Evolutionary conservation across 495 filamentous ascomycete species (phyloP).

Genomic region (Penicillium manginii): DNA sequence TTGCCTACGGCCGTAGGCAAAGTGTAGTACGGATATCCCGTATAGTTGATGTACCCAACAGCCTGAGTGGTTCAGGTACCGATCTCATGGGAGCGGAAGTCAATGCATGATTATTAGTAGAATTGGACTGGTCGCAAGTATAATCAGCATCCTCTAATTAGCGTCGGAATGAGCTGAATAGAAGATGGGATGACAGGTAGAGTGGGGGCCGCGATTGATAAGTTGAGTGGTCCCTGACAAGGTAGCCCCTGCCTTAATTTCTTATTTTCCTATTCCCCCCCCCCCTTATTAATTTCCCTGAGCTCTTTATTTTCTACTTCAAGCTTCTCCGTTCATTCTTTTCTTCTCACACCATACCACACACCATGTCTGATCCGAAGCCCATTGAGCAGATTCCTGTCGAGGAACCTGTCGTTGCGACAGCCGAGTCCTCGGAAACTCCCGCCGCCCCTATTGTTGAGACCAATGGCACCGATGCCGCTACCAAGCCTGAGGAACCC

Average conservation of each 20-base stretch:
- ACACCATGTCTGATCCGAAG: constrained; percentile 31
- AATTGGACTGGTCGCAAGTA: neutral
- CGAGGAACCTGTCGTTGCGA: constrained; percentile 22
- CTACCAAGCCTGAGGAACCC: constrained; percentile 16
- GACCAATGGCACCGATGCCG: constrained; percentile 13
- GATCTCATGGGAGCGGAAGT: neutral
- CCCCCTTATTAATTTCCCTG: too few species aligned
- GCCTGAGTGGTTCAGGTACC: neutral
- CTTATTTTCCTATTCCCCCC: constrained; percentile 2
- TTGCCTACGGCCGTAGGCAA: too few species aligned
- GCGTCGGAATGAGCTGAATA: neutral
- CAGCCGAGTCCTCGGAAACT: constrained; percentile 23
- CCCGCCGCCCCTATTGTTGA: constrained; percentile 18
- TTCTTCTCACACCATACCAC: constrained; percentile 9
- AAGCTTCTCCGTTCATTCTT: constrained; percentile 19
- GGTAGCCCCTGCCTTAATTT: neutral
- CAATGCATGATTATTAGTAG: neutral
- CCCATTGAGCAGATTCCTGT: constrained; percentile 26
- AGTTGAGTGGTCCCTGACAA: neutral
- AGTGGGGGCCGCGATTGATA: neutral
- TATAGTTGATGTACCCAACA: neutral
- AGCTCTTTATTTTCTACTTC: constrained; percentile 14
- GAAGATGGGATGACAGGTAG: neutral
- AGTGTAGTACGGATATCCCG: too few species aligned
- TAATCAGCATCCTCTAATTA: neutral